Base-by-base conservation (phyloP, 495 filamentous ascomycete genomes). In the Arthonia radiata region DNA sequence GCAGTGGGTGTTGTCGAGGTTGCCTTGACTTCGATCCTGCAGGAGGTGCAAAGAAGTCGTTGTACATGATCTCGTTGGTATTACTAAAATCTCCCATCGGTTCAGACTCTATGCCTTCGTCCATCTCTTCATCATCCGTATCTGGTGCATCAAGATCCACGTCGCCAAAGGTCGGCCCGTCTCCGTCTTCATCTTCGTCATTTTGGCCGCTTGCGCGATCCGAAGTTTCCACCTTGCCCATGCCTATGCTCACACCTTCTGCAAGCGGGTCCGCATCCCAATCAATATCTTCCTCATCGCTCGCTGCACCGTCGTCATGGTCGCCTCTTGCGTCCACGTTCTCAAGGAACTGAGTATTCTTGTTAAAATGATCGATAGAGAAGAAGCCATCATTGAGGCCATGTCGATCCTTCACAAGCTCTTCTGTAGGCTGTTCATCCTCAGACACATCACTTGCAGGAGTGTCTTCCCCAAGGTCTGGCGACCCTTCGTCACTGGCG, bases 361-460 rank as follows among this genome's bases (percentile, higher is more conserved):
- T 78, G 57, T 97, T 97, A 60, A 97, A 97, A 27, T 91, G 70
- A 33, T 94, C 81, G 34, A 97, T 90, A 1, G 79, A 92, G 50
- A 97, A 97, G 51, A 97, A 97, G 3, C 80, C 86, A 40, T 97
- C 86, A 43, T 97, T 97, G 13, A 79, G 47, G 9, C 70, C 71
- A 34, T 71, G 56, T 10, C 49, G 50, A 37, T 78, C 71, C 26
- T 63, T 48, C 8, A 56, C 40, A 29, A 29, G 48, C 18, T 40
- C 37, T 37, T 49, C 50, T 5, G 48, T 47, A 8, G 57, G 53
- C 27, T 63, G 59, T 28, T 60, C 51, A 10, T 58, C 47, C 16
- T 48, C 47, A 22, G 42, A 27, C 3, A 34, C 30, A 25, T 39
- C 42, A 8, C 40, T 41, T 25, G 45, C 51, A 22, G 7, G 7